Evolutionary conservation across 2,329 filamentous ascomycete genomes (phyloP), one percentile per base, ranked within the genome.

Genomic region (Talaromyces sp.): DNA sequence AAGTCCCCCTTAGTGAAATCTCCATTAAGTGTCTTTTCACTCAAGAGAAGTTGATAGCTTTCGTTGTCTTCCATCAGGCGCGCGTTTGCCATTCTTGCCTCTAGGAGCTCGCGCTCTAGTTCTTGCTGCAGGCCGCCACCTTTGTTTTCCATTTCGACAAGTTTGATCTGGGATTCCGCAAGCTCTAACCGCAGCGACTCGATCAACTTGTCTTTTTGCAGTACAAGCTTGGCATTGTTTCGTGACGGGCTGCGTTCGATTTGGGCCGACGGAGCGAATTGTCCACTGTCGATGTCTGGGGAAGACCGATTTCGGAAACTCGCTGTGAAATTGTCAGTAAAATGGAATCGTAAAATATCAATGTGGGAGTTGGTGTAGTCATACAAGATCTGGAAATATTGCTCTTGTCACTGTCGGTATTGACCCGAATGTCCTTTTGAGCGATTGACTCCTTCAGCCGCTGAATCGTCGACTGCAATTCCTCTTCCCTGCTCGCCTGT

Each of bases 1-100:
- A 96, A 92, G 73, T 94, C 90, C 71, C 86, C 90, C 74, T 90
- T 92, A 73, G 86, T 86, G 75, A 97, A 94, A 74, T 98, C 94
- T 35, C 95, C 95, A 74, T 96, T 97, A 66, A 99, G 85, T 1
- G 95, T 98, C 83, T 93, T 94, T 78, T 98, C 93, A 74, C 93
- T 92, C 27, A 99, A 87, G 19, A 99, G 87, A 43, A 98, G 86
- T 79, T 98, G 94, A 79, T 97, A 99, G 79, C 93, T 96, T 79
- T 99, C 95, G 73, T 98, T 98, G 78, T 99, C 95, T 80, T 99
- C 95, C 91, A 97, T 95, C 68, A 99, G 83, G 54, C 93, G 88
- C 65, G 95, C 95, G 75, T 98, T 99, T 70, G 93, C 90, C 90
- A 98, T 95, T 72, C 93, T 92, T 45, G 92, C 90, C 74, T 98